A percentile compares a stretch with the other conserved stretches of the same genome.
Conservation (phyloP, 192 early-diverging fungal genomes). For the Glomus cerebriforme region DNA sequence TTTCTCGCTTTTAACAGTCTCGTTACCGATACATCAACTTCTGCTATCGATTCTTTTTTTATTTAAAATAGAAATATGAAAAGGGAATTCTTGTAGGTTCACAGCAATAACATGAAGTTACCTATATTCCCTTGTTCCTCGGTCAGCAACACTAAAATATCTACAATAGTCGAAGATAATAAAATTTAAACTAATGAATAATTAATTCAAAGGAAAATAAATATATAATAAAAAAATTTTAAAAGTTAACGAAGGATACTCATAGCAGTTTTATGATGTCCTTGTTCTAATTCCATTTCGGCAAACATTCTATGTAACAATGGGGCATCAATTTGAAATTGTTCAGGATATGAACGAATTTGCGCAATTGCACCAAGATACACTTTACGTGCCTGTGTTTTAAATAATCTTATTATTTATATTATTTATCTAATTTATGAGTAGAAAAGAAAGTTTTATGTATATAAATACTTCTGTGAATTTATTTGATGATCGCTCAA, state of each 20-base stretch:
- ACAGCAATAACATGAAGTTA: background rate
- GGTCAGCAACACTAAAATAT: conserved; percentile 14
- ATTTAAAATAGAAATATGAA: background rate
- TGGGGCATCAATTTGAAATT: conserved; percentile 39
- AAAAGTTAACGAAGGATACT: too few species aligned
- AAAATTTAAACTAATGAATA: background rate
- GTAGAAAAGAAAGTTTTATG: background rate
- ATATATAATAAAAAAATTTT: background rate
- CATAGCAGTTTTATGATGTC: conserved; percentile 44
- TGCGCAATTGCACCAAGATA: conserved; percentile 48
- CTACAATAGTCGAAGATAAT: background rate
- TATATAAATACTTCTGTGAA: conserved; percentile 44
- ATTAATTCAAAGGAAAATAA: background rate
- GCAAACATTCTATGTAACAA: conserved; percentile 51
- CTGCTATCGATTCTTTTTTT: conserved; percentile 15
- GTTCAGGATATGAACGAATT: conserved; percentile 40
- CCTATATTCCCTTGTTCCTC: conserved; percentile 15
- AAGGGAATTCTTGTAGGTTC: background rate
- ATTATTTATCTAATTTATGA: background rate
- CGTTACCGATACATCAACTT: conserved; percentile 5
- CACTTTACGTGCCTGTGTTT: conserved; percentile 49
- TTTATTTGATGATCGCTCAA: conserved; percentile 48
- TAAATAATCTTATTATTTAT: background rate
- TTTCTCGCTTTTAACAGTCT: conserved; percentile 40
- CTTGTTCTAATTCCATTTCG: conserved; percentile 55